Base-by-base conservation (phyloP, 2,329 filamentous ascomycete species). In the Xylaria sp. region DNA sequence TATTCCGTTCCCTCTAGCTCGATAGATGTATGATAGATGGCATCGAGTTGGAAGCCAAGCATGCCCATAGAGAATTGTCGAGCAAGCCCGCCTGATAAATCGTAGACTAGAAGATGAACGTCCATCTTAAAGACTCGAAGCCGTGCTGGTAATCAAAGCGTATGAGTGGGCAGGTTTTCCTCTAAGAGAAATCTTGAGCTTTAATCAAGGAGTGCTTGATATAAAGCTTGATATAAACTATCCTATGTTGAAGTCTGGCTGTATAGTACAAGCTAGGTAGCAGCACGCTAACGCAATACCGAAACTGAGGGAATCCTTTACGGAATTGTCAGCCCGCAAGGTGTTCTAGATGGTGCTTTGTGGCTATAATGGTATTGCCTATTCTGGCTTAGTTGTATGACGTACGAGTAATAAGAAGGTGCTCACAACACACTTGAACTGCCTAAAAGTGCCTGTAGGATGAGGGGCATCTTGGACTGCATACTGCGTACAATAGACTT, bases 21-120 rank as follows among this genome's bases (percentile, higher is more conserved):
- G 63, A 99, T 90, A 0, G 94, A 93, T 0, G 96, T 98, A 80
- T 99, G 96, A 75, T 98, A 98, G 63, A 99, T 89, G 63, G 96
- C 96, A 80, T 98, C 95, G 59, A 98, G 93, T 62, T 87, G 83
- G 73, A 89, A 86, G 18, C 87, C 82, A 10, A 90, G 79, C 64
- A 85, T 73, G 70, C 84, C 80, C 82, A 82, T 80, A 20, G 87
- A 89, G 82, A 89, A 82, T 73, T 88, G 83, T 10, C 84, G 83
- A 15, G 87, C 87, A 51, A 89, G 74, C 23, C 87, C 87, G n/a
- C 80, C 81, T 1, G 92, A 94, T 57, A 95, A 85, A 81, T 95
- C 92, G 76, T 95, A 95, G 46, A 94, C 87, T 67, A 94, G 90
- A 34, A 95, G 84, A 76, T 93, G 86, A 59, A 95, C 90, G 67